A percentile compares a stretch with the other conserved stretches of the same genome.
Evolutionary conservation across 805 yeast genomes (phyloP).

Genomic region (Brettanomyces bruxellensis): DNA sequence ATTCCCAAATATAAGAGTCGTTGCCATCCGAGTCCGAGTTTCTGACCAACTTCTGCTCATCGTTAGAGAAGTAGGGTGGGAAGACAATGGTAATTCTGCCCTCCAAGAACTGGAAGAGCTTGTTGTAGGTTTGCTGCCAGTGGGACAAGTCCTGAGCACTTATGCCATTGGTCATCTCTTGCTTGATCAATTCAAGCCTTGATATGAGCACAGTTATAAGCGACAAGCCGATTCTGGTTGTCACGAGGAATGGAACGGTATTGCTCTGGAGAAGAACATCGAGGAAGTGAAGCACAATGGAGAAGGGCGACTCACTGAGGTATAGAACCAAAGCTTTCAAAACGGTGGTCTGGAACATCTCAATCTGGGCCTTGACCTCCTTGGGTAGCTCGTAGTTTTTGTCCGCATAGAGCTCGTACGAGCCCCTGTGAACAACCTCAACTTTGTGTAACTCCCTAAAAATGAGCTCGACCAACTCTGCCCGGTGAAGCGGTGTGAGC

Average conservation of each 20-base stretch:
- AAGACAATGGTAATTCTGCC: conserved; percentile 69
- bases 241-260: conserved; percentile 57
- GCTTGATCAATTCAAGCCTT: conserved; percentile 84
- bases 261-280: conserved; percentile 63
- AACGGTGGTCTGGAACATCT: conserved; percentile 70
- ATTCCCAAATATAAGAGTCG: conserved; percentile 91
- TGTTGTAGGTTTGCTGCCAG: conserved; percentile 80
- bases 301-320: conserved; percentile 71
- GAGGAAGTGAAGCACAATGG: conserved; percentile 69
- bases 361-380: conserved; percentile 50
- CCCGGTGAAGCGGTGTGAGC: conserved; percentile 63
- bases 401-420: conserved; percentile 53
- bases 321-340: conserved; percentile 78
- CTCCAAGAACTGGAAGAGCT: conserved; percentile 69
- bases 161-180: conserved; percentile 49
- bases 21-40: conserved; percentile 34
- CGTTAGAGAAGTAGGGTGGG: conserved; percentile 52
- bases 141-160: conserved; percentile 48
- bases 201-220: conserved; percentile 84
- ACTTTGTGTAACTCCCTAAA: conserved; percentile 75
- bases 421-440: conserved; percentile 69
- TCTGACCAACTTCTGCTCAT: conserved; percentile 24
- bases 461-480: conserved; percentile 66
- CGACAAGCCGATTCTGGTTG: conserved; percentile 75
- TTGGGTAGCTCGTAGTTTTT: conserved; percentile 41